Percentiles rank a stretch among this genome's conserved stretches.
Conservation (phyloP, 2,329 filamentous ascomycete species). For the Cadophora gregata region DNA sequence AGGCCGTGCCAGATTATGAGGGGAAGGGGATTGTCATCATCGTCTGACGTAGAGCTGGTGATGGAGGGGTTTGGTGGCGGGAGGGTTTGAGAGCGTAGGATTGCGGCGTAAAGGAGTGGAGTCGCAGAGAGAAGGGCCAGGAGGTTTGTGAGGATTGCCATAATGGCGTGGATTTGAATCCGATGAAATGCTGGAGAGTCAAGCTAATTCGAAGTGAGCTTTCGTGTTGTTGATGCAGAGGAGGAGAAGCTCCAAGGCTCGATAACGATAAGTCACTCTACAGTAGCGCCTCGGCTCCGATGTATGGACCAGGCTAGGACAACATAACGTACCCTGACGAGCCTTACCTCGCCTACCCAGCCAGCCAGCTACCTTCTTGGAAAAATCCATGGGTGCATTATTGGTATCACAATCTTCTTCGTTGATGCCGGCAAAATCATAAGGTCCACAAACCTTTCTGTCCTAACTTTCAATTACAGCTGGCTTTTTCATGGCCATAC, state of each 20-base stretch:
- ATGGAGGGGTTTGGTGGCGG: conserved; percentile 12
- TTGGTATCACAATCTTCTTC: too few species aligned
- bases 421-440: too few species aligned
- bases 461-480: too few species aligned
- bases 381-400: too few species aligned
- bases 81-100: conserved; percentile 12
- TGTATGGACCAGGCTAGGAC: neutral
- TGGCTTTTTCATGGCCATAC: too few species aligned
- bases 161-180: conserved; percentile 8
- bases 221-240: conserved; percentile 1
- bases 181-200: neutral
- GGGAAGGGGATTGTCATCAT: conserved; percentile 71
- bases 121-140: conserved; percentile 13
- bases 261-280: conserved; percentile 13
- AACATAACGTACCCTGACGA: too few species aligned
- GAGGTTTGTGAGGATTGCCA: conserved; percentile 22
- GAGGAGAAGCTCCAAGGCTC: conserved; percentile 6
- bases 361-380: too few species aligned
- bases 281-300: neutral
- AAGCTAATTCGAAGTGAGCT: conserved; percentile 7
- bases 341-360: too few species aligned
- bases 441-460: too few species aligned
- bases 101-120: conserved; percentile 11
- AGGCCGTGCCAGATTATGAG: conserved; percentile 93
- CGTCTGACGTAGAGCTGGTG: conserved; percentile 25